Evolutionary conservation across 768 basidiomycete genomes (phyloP), one percentile per base, ranked within the genome.

Genomic region (Clathrus columnatus): DNA sequence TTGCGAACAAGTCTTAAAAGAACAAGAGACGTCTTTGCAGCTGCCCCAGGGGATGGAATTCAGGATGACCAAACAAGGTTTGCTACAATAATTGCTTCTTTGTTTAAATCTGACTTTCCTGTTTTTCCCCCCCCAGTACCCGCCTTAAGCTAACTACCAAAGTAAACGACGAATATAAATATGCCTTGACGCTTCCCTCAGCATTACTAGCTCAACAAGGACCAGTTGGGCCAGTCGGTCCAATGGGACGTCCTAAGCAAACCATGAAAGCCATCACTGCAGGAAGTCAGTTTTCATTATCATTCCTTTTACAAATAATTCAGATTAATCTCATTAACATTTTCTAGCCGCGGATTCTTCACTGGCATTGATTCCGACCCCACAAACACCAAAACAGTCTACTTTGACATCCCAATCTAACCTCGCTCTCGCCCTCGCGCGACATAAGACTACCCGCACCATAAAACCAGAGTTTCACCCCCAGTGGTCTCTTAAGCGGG

Each of bases 391-490:
- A 14, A 77, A 81, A 59, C 81, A 81, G 0, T 89, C 90, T 4
- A 85, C 87, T 0, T 85, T 91, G 61, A 64, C 77, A 4, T 82
- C 85, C 0, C 72, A 78, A 0, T 67, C 73, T 43, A 79, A 78
- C 50, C 80, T 99, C 49, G 88, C 91, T n/a, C 84, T 91, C 63
- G 92, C 93, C 0, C 82, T 99, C 49, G 82, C 84, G 50, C 79
- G 91, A 17, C 91, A 95, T 72, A 97, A 97, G 72, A 93, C 93
- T 28, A 89, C 87, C 2, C 82, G 93, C 29, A 92, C 88, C 7
- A 81, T 97, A 65, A 96, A 97, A 68, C 96, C 96, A 6, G 89
- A 86, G 11, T 98, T 92, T 65, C 96, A 99, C 63, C 81, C 96
- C 5, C 87, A 84, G 60, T 98, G 95, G 96, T 96, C 96, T 69